Conservation (phyloP, 176 grass and related monocot genomes). For the Eragrostis curvula region DNA sequence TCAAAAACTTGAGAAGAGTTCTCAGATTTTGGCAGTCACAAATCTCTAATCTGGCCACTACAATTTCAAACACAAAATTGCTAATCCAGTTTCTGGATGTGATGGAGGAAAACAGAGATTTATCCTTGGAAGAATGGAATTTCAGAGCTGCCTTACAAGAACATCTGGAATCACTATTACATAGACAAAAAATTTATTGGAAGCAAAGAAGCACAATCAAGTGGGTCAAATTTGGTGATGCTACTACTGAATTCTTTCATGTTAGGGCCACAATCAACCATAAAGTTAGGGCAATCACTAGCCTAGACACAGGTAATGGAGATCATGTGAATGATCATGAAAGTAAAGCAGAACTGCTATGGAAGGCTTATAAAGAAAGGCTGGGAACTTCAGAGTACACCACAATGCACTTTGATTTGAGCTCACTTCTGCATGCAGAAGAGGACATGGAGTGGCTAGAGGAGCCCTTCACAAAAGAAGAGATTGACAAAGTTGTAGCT, state of each 20-base stretch:
- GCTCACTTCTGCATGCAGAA: accelerated
- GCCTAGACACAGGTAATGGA: too few species aligned
- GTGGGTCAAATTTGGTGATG: not conserved
- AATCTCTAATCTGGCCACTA: not conserved
- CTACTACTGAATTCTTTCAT: not conserved
- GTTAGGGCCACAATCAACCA: not conserved
- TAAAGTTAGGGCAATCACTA: too few species aligned
- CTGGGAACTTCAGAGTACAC: not conserved
- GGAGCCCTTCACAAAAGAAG: not conserved
- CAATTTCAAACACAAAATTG: too few species aligned
- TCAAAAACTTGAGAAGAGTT: not conserved
- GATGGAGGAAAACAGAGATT: not conserved
- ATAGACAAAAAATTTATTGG: not conserved
- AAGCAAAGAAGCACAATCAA: not conserved
- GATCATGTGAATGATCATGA: too few species aligned
- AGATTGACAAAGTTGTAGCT: not conserved
- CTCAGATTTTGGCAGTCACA: not conserved
- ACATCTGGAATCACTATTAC: not conserved
- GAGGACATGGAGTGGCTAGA: not conserved
- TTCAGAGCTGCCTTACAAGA: not conserved
- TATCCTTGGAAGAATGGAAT: not conserved
- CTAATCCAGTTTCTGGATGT: not conserved
- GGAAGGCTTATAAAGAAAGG: not conserved
- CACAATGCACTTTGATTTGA: too few species aligned
- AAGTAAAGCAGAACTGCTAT: not conserved